phyloP scores from a whole-genome alignment of 495 filamentous ascomycete species.

The Trichoderma gamsii region DNA sequence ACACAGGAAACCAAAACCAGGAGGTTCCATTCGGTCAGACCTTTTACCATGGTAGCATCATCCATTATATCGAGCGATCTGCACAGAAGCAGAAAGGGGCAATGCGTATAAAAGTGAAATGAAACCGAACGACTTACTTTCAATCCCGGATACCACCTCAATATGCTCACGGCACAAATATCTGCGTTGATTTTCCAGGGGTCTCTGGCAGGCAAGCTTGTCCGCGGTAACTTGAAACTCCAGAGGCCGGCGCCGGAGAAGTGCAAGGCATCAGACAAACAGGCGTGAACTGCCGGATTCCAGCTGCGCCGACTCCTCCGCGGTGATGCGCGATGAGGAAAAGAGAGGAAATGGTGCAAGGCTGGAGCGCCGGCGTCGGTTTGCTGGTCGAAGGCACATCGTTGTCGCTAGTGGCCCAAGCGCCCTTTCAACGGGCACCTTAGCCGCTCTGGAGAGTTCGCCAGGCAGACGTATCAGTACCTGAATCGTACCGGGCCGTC shows the following conservation, averaged over 20 bases:
- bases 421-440: background rate
- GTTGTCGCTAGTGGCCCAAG: background rate
- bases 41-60: conserved; percentile 19
- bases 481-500: background rate
- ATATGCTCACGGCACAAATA: background rate
- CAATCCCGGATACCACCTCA: background rate
- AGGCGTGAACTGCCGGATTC: background rate
- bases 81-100: background rate
- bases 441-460: background rate
- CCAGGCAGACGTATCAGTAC: background rate
- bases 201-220: background rate
- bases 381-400: background rate
- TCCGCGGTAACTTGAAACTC: background rate
- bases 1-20: conserved; percentile 16
- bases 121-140: background rate
- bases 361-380: background rate
- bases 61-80: background rate
- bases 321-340: background rate
- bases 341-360: background rate
- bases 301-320: background rate
- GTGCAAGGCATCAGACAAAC: background rate
- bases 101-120: background rate
- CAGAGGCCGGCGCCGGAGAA: background rate
- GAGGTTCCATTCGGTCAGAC: conserved; percentile 18
- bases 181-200: background rate